A percentile compares a stretch with the other conserved stretches of the same genome.
Evolutionary conservation across 176 grass and related monocot species (phyloP).

Genomic region (Otatea glauca): DNA sequence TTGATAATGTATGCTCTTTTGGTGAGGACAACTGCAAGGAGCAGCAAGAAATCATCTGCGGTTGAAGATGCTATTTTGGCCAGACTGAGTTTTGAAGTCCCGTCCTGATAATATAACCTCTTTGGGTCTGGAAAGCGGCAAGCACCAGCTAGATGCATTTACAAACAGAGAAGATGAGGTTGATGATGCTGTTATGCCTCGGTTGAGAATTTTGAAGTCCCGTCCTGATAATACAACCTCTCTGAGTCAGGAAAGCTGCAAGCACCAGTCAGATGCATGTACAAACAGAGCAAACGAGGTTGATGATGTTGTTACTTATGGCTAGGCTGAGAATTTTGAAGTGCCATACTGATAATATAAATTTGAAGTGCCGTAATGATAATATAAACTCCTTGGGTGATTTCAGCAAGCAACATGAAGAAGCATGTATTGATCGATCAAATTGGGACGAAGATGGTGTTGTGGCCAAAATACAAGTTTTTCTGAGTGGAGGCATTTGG

Average conservation of each 20-base stretch:
- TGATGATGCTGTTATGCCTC: slow-evolving; percentile 47
- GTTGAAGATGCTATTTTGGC: slow-evolving; percentile 57
- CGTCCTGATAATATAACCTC: slow-evolving; percentile 30
- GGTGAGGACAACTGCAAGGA: slow-evolving; percentile 1
- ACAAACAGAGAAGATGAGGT: slow-evolving; percentile 15
- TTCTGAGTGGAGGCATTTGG: not conserved
- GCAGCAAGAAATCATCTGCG: slow-evolving; percentile 35
- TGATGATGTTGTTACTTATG: slow-evolving; percentile 50
- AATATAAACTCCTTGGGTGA: not conserved
- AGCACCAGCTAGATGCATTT: slow-evolving; percentile 12
- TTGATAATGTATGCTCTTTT: slow-evolving; percentile 28
- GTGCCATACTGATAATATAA: not conserved
- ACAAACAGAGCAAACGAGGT: slow-evolving; percentile 15
- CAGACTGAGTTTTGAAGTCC: slow-evolving; percentile 53
- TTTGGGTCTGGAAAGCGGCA: slow-evolving; percentile 29
- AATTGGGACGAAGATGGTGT: not conserved
- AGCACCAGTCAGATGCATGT: slow-evolving; percentile 11
- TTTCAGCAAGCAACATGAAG: not conserved
- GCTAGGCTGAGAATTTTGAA: slow-evolving; percentile 49
- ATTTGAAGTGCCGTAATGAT: not conserved
- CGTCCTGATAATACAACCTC: slow-evolving; percentile 31
- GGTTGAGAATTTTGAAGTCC: slow-evolving; percentile 47
- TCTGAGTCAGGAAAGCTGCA: slow-evolving; percentile 31
- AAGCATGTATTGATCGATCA: not conserved
- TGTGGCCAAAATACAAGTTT: not conserved